These are phyloP conservation scores for Leucaena leucocephala DNA, from an alignment of 306 rosid species.

Conservation along the genomic window DNA sequence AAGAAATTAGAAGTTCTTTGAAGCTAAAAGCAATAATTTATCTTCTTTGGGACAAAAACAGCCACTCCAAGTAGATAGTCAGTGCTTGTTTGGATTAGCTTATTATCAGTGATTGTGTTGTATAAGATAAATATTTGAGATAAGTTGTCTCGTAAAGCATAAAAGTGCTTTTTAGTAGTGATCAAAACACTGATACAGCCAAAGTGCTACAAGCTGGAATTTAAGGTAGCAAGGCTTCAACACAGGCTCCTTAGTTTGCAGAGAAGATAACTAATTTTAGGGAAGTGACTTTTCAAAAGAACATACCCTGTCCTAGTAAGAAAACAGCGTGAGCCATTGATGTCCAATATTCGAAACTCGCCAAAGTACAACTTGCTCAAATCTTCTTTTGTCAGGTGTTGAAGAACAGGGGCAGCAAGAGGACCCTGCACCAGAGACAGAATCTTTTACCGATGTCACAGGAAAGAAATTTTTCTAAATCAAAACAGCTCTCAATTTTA, in stretches of 20 bases:
- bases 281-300: slow-evolving; percentile 20
- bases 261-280: background rate
- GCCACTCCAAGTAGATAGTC: too few species aligned
- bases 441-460: slow-evolving; percentile 15
- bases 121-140: too few species aligned
- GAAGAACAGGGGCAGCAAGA: slow-evolving; percentile 91
- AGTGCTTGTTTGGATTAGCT: too few species aligned
- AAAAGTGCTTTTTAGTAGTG: too few species aligned
- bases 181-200: too few species aligned
- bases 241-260: background rate
- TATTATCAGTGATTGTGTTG: too few species aligned
- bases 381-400: slow-evolving; percentile 82
- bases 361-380: slow-evolving; percentile 90
- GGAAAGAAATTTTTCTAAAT: slow-evolving; percentile 12
- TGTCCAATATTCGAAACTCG: slow-evolving; percentile 73
- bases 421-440: slow-evolving; percentile 71
- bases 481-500: slow-evolving; percentile 9
- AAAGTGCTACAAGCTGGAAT: background rate
- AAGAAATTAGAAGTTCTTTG: background rate
- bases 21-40: background rate
- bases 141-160: too few species aligned
- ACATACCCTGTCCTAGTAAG: slow-evolving; percentile 94
- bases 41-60: background rate
- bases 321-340: slow-evolving; percentile 78
- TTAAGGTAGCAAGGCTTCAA: background rate